Conservation (phyloP, 2,329 filamentous ascomycete species). For the Botryotinia globosa region DNA sequence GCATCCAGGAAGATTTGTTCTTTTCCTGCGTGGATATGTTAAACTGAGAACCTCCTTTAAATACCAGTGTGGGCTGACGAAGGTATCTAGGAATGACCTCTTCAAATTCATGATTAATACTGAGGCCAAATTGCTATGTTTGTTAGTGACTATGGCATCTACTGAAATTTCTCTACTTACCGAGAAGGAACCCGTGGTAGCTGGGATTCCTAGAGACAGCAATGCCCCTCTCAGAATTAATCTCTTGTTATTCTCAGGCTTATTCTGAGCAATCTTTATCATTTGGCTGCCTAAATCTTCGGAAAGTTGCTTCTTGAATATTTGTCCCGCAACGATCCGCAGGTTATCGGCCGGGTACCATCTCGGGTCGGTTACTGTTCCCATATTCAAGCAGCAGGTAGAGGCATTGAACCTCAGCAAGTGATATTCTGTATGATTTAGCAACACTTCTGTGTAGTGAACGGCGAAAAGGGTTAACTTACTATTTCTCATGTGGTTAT, state of each 20-base stretch:
- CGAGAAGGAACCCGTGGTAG: background rate
- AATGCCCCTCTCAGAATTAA: background rate
- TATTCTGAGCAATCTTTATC: background rate
- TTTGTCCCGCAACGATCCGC: background rate
- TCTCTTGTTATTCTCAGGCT: background rate
- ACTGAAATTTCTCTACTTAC: background rate
- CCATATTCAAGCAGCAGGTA: conserved; percentile 1
- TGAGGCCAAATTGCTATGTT: background rate
- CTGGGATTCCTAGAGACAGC: background rate
- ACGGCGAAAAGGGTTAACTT: background rate
- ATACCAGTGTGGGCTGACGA: background rate
- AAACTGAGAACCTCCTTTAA: background rate
- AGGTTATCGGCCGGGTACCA: background rate
- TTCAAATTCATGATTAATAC: background rate
- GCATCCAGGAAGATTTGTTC: background rate
- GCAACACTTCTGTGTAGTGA: background rate
- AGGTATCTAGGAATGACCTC: background rate
- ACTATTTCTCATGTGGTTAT: background rate
- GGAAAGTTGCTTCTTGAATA: background rate
- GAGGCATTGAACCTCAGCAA: background rate
- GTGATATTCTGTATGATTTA: background rate
- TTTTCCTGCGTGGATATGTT: background rate
- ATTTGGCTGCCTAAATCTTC: background rate
- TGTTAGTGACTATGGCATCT: background rate
- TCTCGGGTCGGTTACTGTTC: background rate